Evolutionary conservation across 2,329 filamentous ascomycete genomes (phyloP), one percentile per base, ranked within the genome.

Genomic region (Bipolaris cookei): DNA sequence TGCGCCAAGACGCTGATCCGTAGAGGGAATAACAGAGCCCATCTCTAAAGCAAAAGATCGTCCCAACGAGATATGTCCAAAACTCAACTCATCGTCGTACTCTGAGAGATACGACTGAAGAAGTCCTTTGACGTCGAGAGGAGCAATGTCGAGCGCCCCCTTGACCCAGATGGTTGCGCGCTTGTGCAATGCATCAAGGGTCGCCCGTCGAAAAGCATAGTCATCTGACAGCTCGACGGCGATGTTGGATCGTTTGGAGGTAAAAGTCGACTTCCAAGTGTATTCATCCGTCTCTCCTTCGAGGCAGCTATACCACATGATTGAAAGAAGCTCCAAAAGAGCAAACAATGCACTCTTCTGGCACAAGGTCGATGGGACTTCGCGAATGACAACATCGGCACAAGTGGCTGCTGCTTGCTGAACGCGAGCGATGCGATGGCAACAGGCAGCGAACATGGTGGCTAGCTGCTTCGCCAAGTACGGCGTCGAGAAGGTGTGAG

Each of bases 81-180:
- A 97, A 1, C 88, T 88, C 47, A 90, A 91, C 63, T 97, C 91
- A 64, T 98, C 93, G 59, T 96, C 90, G 66, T 93, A 97, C 66
- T 97, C 93, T 0, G 96, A 97, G 14, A 99, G 83, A 73, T 99
- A 98, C 0, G 95, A 98, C 78, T 97, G 95, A 41, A 99, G 82
- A 18, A 99, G 82, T 0, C 96, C 95, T 78, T 99, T 99, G 58
- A 98, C 88, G 76, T 99, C 94, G 21, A 97, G 82, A 5, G 95
- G 94, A 2, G 96, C 92, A 45, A 96, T 85, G 64, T 90, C 89
- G 66, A 98, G 87, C 6, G 91, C 90, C 30, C 85, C 81, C 18
- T 86, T 87, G 0, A 99, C 88, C 95, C 95, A 99, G 3, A 77
- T 78, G 64, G 87, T 90, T 32, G 93, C 92, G 65, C 86, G 88